Evolutionary conservation across 2,329 filamentous ascomycete genomes (phyloP), one percentile per base, ranked within the genome.

Genomic region (Sporothrix sp.): DNA sequence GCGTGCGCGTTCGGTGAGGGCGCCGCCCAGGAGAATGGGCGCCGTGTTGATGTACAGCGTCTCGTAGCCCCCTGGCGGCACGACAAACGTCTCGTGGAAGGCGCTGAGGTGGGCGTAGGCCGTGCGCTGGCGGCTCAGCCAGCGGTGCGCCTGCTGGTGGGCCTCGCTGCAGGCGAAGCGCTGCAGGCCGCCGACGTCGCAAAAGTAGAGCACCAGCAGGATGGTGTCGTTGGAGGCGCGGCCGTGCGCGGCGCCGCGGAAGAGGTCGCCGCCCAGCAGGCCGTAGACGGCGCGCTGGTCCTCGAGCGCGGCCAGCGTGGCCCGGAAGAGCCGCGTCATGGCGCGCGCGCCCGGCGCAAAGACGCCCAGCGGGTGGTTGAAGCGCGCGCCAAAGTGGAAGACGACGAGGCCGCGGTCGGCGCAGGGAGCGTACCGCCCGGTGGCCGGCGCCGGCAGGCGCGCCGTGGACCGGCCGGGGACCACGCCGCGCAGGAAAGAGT

Each of bases 291-390:
- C 13, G 2, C 44, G 35, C 13, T 53, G 33, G 14, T 49, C 45
- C 3, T 50, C 30, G 3, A 58, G 50, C 2, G 67, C 56, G 5
- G 70, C 61, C 25, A 65, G 57, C 66, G 78, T 71, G 8, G 48
- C 53, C 0, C 38, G 11, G 57, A 77, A 74, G 54, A 62, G 63
- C 0, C 58, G 55, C 39, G 59, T 64, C 0, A 74, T 57, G 16
- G 71, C 63, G 21, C 61, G 61, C 50, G 64, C 67, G 43, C 70
- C 68, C 0, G 76, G 74, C 2, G 66, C 63, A 18, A 78, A 59
- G 8, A 70, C 38, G 3, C 76, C 75, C 1, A 78, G 64, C 0
- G 76, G 75, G 46, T 73, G 70, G 62, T 72, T 72, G 58, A 63
- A 63, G 52, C 71, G 69, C 11, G 66, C 60, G 43, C 70, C 71